Conservation (phyloP, 805 yeast genomes). For the Ogataea glucozyma region DNA sequence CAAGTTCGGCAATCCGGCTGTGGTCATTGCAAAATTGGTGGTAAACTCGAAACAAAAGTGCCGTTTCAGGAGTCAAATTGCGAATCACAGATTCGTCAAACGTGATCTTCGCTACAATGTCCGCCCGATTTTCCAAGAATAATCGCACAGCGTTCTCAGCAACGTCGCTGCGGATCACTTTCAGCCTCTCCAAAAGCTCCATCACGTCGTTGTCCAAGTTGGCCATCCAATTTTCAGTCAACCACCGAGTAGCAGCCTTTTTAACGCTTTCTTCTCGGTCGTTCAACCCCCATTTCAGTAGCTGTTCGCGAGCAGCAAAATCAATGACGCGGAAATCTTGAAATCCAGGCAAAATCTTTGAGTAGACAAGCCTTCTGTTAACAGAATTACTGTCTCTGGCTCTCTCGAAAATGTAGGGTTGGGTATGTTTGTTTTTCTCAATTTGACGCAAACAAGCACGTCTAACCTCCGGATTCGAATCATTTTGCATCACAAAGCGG, state of each 20-base stretch:
- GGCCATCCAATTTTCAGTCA: constrained; percentile 72
- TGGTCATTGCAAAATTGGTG: constrained; percentile 63
- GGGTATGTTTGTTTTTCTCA: constrained; percentile 52
- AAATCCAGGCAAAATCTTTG: constrained; percentile 65
- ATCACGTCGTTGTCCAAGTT: constrained; percentile 67
- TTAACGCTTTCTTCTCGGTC: constrained; percentile 80
- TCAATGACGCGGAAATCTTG: constrained; percentile 58
- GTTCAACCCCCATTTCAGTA: constrained; percentile 81
- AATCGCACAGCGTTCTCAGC: constrained; percentile 68
- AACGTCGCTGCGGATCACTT: constrained; percentile 64
- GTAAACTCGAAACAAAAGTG: constrained; percentile 69
- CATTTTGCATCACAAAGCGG: constrained; percentile 63
- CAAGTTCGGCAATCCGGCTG: constrained; percentile 54
- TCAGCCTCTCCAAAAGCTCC: constrained; percentile 68
- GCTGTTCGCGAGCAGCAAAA: constrained; percentile 57
- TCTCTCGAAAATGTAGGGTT: constrained; percentile 67
- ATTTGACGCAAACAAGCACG: constrained; percentile 78
- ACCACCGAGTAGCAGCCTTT: constrained; percentile 68
- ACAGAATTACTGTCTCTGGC: constrained; percentile 76
- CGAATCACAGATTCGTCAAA: constrained; percentile 72
- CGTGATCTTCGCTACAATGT: constrained; percentile 56
- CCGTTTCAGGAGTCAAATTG: constrained; percentile 68
- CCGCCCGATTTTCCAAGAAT: constrained; percentile 63
- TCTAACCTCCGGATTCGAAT: constrained; percentile 85
- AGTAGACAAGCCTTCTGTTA: constrained; percentile 72